Evolutionary conservation across 2,329 filamentous ascomycete species (phyloP), one percentile per base, ranked within the genome.

Genomic region (Bipolaris sorokiniana): DNA sequence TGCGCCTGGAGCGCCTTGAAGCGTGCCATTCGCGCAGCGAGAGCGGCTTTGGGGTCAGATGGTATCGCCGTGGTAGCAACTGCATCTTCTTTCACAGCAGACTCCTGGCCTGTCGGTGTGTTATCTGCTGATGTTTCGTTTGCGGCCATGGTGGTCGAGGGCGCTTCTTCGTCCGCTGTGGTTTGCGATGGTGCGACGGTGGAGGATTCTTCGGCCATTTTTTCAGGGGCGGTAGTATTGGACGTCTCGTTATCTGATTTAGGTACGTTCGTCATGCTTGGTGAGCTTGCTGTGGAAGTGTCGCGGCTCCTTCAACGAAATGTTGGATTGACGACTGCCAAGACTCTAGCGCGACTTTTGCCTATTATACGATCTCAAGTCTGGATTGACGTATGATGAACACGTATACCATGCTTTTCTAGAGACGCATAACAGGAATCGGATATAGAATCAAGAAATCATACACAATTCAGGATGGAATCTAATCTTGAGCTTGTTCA

Each of bases 1-100:
- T 92, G 89, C 23, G 90, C 90, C 78, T 96, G 88, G 15, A 97
- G 86, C 3, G 91, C 90, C 74, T 92, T 93, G 82, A 97, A 97
- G 63, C 91, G 88, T 48, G 91, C 90, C 77, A 76, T 72, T 54
- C 73, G 73, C n/a, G 73, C 70, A 18, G 70, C 69, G 50, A 75
- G 70, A 15, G 72, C 72, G 48, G 69, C 61, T 67, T 74, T 73
- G 31, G 71, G 50, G 48, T 73, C 68, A 4, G 59, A 36, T 16
- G 51, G 22, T 15, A 56, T 22, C 22, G 62, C 54, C 33, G 60
- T 34, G 2, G 54, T 28, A 7, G 31, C 5, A n/a, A 60, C 31
- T 6, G 48, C 51, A 18, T 56, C 31, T 33, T 56, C 53, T 47
- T 59, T 51, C 23, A 58, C 5, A 7, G 33, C 5, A 13, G 45